Evolutionary conservation across 2,329 filamentous ascomycete species (phyloP), one percentile per base, ranked within the genome.

Genomic region (Fusarium albidum): DNA sequence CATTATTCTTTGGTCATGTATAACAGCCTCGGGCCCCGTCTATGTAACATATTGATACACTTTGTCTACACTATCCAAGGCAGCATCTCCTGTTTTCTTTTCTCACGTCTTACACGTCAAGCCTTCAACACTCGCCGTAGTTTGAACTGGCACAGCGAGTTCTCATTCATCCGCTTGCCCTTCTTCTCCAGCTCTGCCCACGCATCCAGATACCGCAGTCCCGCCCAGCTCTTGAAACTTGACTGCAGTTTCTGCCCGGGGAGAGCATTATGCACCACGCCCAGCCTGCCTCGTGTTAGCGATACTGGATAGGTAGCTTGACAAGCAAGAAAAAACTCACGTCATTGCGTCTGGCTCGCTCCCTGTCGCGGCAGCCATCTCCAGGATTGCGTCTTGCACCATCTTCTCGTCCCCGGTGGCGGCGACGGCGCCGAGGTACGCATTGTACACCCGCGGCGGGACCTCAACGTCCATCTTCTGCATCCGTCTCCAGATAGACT

Each of bases 381-480:
- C 80, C 61, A 86, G 79, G 35, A 96, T 78, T 28, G 91, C 77
- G 51, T 79, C 76, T 63, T 86, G 83, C 3, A 87, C 87, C 64
- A 89, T 86, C 15, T 90, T 84, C 39, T 91, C 80, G 42, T 88
- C 80, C 18, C 86, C 87, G 60, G 91, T 89, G 4, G 87, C 86
- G 1, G 89, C 90, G 49, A 96, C 72, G 1, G 90, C 90, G 9
- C 86, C 89, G 40, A 90, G 79, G 70, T 96, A 98, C 2, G 88
- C 86, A 15, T 84, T 84, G 73, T 91, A 94, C 11, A 98, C 83
- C 3, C 81, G 73, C 17, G 83, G 81, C 31, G 92, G 89, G 18
- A 96, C 80, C 33, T 91, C 88, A 45, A 98, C 82, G 26, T 95
- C 91, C 81, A 96, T 88, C 49, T 80, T 79, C 64, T 82, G 80